A percentile compares a stretch with the other conserved stretches of the same genome.
phyloP scores from a whole-genome alignment of 1,284 basidiomycete species.

The Trichosporon sp. region DNA sequence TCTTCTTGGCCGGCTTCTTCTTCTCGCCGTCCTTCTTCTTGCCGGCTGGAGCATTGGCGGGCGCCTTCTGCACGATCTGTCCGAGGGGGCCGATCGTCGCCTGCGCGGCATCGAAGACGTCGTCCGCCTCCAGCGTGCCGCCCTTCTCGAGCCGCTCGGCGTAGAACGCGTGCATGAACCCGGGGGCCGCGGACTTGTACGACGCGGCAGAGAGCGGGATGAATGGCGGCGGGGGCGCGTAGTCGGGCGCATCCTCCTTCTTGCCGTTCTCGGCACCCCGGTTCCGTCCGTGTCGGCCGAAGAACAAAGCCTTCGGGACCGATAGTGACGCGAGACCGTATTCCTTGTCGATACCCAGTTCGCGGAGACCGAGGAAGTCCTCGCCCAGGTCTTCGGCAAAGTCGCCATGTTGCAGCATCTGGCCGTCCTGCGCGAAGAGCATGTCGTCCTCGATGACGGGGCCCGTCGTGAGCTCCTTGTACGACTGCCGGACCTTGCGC shows the following conservation, averaged over 20 bases:
- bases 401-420: conserved; percentile 72
- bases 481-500: conserved; percentile 79
- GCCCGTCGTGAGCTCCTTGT: conserved; percentile 69
- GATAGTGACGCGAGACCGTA: conserved; percentile 76
- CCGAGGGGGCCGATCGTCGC: conserved; percentile 51
- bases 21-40: conserved; percentile 35
- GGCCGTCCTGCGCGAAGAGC: conserved; percentile 78
- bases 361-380: conserved; percentile 87
- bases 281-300: conserved; percentile 62
- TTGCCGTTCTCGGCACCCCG: conserved; percentile 50
- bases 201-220: conserved; percentile 67
- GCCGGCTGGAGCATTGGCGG: conserved; percentile 24
- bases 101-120: conserved; percentile 47
- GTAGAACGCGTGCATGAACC: conserved; percentile 78
- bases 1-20: conserved; percentile 46
- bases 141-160: conserved; percentile 61
- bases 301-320: conserved; percentile 77
- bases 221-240: conserved; percentile 79
- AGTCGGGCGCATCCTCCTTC: conserved; percentile 66
- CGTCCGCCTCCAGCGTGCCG: conserved; percentile 42
- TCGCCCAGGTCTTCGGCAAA: conserved; percentile 87
- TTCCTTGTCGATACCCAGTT: conserved; percentile 85
- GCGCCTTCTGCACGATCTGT: conserved; percentile 47
- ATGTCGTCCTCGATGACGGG: conserved; percentile 65
- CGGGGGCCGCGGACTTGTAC: conserved; percentile 74